Percentiles rank a stretch among this genome's conserved stretches.
These are phyloP conservation scores for Melanogaster broomeanus DNA, from an alignment of 768 basidiomycete genomes.

Conservation along the genomic window DNA sequence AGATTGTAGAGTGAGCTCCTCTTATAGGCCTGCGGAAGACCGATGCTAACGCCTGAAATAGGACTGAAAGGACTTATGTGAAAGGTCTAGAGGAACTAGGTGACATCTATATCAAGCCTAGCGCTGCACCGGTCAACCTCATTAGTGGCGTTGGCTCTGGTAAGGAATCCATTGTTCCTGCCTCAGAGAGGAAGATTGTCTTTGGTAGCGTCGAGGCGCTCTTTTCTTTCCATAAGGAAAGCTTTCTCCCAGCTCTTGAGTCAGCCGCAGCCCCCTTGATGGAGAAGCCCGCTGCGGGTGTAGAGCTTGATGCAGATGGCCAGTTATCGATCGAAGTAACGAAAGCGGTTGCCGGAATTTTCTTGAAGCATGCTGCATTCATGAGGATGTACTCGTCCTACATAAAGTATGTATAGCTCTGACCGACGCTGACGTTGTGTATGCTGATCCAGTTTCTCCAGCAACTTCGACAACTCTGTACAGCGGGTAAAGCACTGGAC, in stretches of 20 bases:
- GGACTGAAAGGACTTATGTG: slow-evolving; percentile 95
- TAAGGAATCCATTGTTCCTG: slow-evolving; percentile 85
- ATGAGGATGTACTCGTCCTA: slow-evolving; percentile 99
- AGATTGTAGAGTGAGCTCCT: slow-evolving; percentile 82
- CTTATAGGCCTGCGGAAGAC: background rate
- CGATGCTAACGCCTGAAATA: slow-evolving; percentile 32
- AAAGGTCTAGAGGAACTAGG: slow-evolving; percentile 92
- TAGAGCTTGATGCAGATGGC: slow-evolving; percentile 67
- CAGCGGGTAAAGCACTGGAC: slow-evolving; percentile 89
- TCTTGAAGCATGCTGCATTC: slow-evolving; percentile 93
- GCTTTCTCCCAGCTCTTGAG: slow-evolving; percentile 90
- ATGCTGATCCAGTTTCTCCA: slow-evolving; percentile 32
- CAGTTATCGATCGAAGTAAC: slow-evolving; percentile 74
- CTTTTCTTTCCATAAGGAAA: slow-evolving; percentile 89
- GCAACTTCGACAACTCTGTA: slow-evolving; percentile 93
- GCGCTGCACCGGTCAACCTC: slow-evolving; percentile 66
- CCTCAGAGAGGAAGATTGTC: slow-evolving; percentile 84
- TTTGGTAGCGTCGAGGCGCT: slow-evolving; percentile 90
- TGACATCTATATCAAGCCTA: slow-evolving; percentile 93
- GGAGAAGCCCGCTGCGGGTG: slow-evolving; percentile 43
- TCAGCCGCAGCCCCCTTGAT: slow-evolving; percentile 71
- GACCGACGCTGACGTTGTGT: slow-evolving; percentile 1
- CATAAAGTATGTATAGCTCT: slow-evolving; percentile 73
- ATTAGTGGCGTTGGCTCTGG: slow-evolving; percentile 69
- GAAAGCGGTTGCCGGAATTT: slow-evolving; percentile 82